Evolutionary conservation across 2,329 filamentous ascomycete genomes (phyloP).

Genomic region (Fusarium verrucosum): DNA sequence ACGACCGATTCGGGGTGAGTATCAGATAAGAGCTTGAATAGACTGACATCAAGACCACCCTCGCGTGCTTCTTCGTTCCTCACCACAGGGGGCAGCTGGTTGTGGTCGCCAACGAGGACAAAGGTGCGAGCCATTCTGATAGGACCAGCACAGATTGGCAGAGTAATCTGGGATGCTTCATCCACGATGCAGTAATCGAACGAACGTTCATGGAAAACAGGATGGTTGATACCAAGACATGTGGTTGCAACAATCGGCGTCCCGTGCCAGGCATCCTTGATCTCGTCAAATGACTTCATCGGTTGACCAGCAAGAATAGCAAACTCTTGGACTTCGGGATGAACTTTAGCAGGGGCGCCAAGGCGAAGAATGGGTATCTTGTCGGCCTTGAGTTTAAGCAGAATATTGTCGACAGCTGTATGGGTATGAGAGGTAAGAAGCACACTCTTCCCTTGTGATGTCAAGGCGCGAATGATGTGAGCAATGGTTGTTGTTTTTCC

Average conservation of each 20-base stretch:
- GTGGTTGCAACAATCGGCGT: constrained; percentile 93
- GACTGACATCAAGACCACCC: constrained; percentile 88
- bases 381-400: constrained; percentile 87
- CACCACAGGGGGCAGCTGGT: constrained; percentile 92
- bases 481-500: constrained; percentile 99
- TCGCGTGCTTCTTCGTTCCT: constrained; percentile 88
- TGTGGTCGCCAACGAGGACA: constrained; percentile 95
- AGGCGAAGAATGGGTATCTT: constrained; percentile 84
- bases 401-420: constrained; percentile 96
- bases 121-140: constrained; percentile 94
- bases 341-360: constrained; percentile 84
- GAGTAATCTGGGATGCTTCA: constrained; percentile 95
- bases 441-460: constrained; percentile 90
- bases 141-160: constrained; percentile 92
- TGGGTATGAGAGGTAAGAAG: constrained; percentile 96
- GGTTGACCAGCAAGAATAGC: constrained; percentile 79
- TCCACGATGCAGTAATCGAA: constrained; percentile 99
- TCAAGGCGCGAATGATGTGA: constrained; percentile 91
- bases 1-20: constrained; percentile 87
- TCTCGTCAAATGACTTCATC: constrained; percentile 81
- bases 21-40: constrained; percentile 94
- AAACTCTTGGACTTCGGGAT: constrained; percentile 87
- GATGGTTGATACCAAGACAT: constrained; percentile 90
- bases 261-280: constrained; percentile 83
- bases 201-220: constrained; percentile 84